These are phyloP conservation scores for Rhododendron ovatum DNA, from an alignment of 148 eudicot genomes.

Conservation along the genomic window DNA sequence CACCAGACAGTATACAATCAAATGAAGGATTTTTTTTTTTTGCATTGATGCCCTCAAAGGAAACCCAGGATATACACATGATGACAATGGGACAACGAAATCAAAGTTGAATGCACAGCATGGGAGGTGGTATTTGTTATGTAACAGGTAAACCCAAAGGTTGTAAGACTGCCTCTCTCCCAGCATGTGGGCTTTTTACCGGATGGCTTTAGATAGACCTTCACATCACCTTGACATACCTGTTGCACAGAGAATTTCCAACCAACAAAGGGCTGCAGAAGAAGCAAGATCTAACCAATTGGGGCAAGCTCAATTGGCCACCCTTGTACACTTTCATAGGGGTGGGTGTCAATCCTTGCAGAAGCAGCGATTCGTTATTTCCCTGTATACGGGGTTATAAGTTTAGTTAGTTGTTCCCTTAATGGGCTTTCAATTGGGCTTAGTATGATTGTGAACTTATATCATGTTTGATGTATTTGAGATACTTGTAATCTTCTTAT, in stretches of 20 bases:
- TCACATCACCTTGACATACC: background rate
- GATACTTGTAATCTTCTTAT: background rate
- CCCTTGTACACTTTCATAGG: no score
- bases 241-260: background rate
- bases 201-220: background rate
- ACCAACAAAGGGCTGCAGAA: background rate
- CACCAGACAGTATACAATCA: background rate
- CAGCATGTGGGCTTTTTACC: background rate
- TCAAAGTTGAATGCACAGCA: background rate
- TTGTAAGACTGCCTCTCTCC: background rate
- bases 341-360: no score
- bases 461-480: background rate
- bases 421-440: background rate
- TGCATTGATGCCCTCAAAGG: background rate
- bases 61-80: background rate
- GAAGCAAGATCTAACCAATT: background rate
- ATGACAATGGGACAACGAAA: background rate
- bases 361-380: no score
- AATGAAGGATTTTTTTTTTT: background rate
- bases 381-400: no score
- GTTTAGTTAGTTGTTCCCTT: background rate
- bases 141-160: background rate
- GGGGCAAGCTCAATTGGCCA: background rate
- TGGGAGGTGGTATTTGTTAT: background rate
- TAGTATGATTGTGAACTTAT: background rate